Percentiles rank a stretch among this genome's conserved stretches.
These are phyloP conservation scores for Botryotinia globosa DNA, from an alignment of 2,329 filamentous ascomycete genomes.

Conservation along the genomic window DNA sequence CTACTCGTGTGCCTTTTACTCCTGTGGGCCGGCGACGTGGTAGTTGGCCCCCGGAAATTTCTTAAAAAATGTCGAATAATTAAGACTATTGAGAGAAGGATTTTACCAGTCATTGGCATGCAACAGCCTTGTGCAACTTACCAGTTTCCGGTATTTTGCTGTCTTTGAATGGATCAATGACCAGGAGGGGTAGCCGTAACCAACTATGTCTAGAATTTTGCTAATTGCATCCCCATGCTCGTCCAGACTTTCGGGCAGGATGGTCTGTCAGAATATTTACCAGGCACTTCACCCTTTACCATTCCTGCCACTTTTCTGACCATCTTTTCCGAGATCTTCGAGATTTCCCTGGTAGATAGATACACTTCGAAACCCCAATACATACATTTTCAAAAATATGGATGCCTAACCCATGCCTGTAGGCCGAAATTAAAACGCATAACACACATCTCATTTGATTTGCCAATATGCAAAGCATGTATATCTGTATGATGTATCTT, in stretches of 20 bases:
- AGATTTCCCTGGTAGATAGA: neutral
- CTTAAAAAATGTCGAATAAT: neutral
- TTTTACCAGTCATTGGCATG: neutral
- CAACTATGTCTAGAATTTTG: neutral
- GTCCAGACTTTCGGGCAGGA: constrained; percentile 19
- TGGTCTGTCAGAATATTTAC: neutral
- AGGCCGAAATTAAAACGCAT: constrained; percentile 1
- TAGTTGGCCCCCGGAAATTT: neutral
- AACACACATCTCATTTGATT: constrained; percentile 1
- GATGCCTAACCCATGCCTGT: constrained; percentile 5
- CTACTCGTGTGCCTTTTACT: neutral
- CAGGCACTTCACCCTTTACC: neutral
- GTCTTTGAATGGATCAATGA: neutral
- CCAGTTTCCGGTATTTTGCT: neutral
- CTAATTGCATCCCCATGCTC: constrained; percentile 11
- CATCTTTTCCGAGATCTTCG: neutral
- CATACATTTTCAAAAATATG: constrained; percentile 9
- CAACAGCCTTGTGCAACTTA: neutral
- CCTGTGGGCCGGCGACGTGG: neutral
- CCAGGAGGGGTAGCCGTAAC: neutral
- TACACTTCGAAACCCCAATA: neutral
- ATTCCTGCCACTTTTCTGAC: neutral
- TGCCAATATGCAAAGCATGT: neutral
- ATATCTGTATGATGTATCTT: neutral
- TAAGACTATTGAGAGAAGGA: neutral